These are phyloP conservation scores for Plasmodium coatneyi DNA, from an alignment of 169 alveolate genomes.

Conservation along the genomic window DNA sequence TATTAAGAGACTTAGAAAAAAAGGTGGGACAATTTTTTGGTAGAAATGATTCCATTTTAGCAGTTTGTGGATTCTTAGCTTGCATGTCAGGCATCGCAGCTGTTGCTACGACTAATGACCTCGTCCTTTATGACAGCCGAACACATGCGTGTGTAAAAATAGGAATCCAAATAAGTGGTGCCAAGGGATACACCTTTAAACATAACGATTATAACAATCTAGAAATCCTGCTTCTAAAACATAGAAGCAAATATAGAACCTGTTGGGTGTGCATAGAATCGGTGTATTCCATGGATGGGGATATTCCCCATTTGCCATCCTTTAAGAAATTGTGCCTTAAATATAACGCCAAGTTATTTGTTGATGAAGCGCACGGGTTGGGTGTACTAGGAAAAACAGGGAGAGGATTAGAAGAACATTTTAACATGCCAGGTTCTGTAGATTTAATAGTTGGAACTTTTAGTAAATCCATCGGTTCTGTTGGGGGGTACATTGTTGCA, in stretches of 20 bases:
- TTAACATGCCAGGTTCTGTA: constrained; percentile 80
- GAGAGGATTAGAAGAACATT: constrained; percentile 88
- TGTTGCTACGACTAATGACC: constrained; percentile 77
- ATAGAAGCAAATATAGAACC: constrained; percentile 74
- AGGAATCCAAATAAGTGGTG: constrained; percentile 82
- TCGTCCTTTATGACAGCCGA: constrained; percentile 78
- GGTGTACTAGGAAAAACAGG: constrained; percentile 91
- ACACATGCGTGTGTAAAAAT: constrained; percentile 82
- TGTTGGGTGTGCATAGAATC: constrained; percentile 88
- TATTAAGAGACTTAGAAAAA: constrained; percentile 81
- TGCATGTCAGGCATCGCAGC: constrained; percentile 83
- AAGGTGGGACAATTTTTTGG: constrained; percentile 80
- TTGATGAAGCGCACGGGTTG: constrained; percentile 92
- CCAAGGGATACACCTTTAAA: constrained; percentile 78
- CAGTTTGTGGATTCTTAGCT: constrained; percentile 85
- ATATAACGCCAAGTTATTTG: constrained; percentile 78
- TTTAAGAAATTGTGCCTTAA: constrained; percentile 79
- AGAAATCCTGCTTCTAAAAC: constrained; percentile 74
- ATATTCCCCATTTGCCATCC: constrained; percentile 85
- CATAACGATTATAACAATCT: constrained; percentile 84
- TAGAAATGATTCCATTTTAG: constrained; percentile 81
- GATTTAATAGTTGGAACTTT: constrained; percentile 86
- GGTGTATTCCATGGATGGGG: constrained; percentile 93
- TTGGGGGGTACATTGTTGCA: constrained; percentile 86
- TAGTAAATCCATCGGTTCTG: constrained; percentile 83